Conservation (phyloP, 2,329 filamentous ascomycete genomes). For the Fusarium sublunatum region DNA sequence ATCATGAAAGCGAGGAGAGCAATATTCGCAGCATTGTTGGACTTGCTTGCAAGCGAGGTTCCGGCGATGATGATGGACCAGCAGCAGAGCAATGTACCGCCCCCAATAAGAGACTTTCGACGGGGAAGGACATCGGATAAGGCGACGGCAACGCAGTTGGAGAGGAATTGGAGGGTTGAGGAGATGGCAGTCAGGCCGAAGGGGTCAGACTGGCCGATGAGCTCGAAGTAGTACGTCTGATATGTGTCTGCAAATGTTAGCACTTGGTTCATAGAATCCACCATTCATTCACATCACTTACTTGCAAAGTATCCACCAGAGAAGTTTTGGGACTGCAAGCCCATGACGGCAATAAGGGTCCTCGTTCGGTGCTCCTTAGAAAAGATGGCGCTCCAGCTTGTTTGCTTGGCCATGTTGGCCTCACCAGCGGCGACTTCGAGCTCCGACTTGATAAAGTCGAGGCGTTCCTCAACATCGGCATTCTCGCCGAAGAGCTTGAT, state of each 20-base stretch:
- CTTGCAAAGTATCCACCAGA: conserved; percentile 48
- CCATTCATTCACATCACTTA: conserved; percentile 3
- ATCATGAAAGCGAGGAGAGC: conserved; percentile 47
- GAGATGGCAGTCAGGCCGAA: conserved; percentile 48
- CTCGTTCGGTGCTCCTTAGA: conserved; percentile 45
- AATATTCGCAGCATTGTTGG: conserved; percentile 43
- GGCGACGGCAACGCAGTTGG: conserved; percentile 42
- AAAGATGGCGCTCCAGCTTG: conserved; percentile 47
- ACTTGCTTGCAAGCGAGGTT: conserved; percentile 35
- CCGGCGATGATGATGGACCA: conserved; percentile 47
- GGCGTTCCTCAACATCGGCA: conserved; percentile 39
- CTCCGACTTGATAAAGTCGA: conserved; percentile 45
- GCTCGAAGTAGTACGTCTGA: conserved; percentile 48
- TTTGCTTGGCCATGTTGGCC: conserved; percentile 41
- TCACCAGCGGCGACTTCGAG: conserved; percentile 43
- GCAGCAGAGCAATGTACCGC: conserved; percentile 42
- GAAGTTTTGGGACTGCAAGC: conserved; percentile 46
- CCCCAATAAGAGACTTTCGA: conserved; percentile 44
- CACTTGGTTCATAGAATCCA: accelerated
- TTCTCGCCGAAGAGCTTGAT: conserved; percentile 40
- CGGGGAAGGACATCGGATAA: conserved; percentile 45
- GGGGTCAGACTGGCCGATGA: conserved; percentile 47
- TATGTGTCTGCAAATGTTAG: conserved; percentile 41
- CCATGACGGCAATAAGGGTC: conserved; percentile 44
- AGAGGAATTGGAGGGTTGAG: conserved; percentile 45